phyloP scores from a whole-genome alignment of 164 flowering plant genomes.

The Nymphaea thermarum region DNA sequence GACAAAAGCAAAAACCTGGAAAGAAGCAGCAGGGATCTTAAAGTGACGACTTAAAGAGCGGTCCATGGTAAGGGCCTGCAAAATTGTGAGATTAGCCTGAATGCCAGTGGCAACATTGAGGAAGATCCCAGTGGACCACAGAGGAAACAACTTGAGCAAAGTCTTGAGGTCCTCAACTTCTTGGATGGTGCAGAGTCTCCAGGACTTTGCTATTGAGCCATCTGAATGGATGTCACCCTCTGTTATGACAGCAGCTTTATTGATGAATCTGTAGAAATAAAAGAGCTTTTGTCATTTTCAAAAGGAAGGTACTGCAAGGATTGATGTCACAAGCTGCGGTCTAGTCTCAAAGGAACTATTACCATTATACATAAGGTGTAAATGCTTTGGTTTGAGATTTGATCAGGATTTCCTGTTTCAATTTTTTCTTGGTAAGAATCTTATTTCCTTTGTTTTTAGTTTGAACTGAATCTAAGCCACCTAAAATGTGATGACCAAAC shows the following conservation, averaged over 20 bases:
- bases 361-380: too few species aligned
- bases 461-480: too few species aligned
- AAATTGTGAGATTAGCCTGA: conserved; percentile 28
- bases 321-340: too few species aligned
- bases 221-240: conserved; percentile 21
- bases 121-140: conserved; percentile 41
- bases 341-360: too few species aligned
- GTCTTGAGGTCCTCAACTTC: conserved; percentile 64
- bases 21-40: conserved; percentile 52
- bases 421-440: too few species aligned
- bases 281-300: too few species aligned
- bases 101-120: conserved; percentile 34
- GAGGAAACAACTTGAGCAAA: conserved; percentile 40
- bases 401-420: too few species aligned
- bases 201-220: conserved; percentile 25
- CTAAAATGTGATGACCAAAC: too few species aligned
- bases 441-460: too few species aligned
- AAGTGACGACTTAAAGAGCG: conserved; percentile 43
- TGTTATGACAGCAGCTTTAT: conserved; percentile 34
- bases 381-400: too few species aligned
- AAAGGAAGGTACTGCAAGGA: too few species aligned
- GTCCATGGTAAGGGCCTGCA: conserved; percentile 61
- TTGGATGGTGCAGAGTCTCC: conserved; percentile 47
- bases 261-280: conserved; percentile 31
- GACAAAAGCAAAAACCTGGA: conserved; percentile 24